These are phyloP conservation scores for Talaromyces ruber DNA, from an alignment of 495 filamentous ascomycete genomes.

Conservation along the genomic window DNA sequence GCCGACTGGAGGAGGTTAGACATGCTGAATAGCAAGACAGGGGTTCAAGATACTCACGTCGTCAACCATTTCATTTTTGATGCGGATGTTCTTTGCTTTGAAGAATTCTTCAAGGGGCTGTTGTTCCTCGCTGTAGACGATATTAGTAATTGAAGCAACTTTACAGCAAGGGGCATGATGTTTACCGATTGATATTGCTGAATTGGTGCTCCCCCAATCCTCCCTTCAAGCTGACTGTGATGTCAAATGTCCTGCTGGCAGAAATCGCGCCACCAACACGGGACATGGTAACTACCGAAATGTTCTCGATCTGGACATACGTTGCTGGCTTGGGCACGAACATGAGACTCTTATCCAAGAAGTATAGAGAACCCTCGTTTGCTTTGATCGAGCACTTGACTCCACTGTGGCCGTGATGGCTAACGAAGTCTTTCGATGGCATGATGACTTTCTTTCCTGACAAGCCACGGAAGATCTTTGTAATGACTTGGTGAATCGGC, in stretches of 20 bases:
- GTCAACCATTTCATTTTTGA: slow-evolving; percentile 90
- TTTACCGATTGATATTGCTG: slow-evolving; percentile 93
- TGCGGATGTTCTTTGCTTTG: slow-evolving; percentile 82
- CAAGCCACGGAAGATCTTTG: slow-evolving; percentile 87
- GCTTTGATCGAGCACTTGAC: slow-evolving; percentile 99
- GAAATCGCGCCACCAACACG: slow-evolving; percentile 91
- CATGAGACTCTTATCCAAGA: slow-evolving; percentile 96
- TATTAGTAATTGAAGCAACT: slow-evolving; percentile 7
- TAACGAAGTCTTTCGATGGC: slow-evolving; percentile 87
- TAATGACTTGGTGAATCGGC: slow-evolving; percentile 82
- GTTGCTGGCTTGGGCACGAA: slow-evolving; percentile 98
- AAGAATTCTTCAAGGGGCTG: slow-evolving; percentile 93
- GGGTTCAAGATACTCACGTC: slow-evolving; percentile 37
- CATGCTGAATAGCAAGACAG: slow-evolving; percentile 1
- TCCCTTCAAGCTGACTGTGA: slow-evolving; percentile 78
- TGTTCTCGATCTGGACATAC: slow-evolving; percentile 88
- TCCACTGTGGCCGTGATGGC: slow-evolving; percentile 85
- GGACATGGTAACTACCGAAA: slow-evolving; percentile 85
- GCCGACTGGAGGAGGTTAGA: slow-evolving; percentile 28
- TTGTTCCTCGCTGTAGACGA: slow-evolving; percentile 66
- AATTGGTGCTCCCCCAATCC: slow-evolving; percentile 80
- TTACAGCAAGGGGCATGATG: neutral
- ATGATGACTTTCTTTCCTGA: slow-evolving; percentile 89
- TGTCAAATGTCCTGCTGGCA: slow-evolving; percentile 93
- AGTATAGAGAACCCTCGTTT: slow-evolving; percentile 94